Percentiles rank a stretch among this genome's conserved stretches.
phyloP scores from a whole-genome alignment of 169 alveolate species.

The Plasmodium vinckei region DNA sequence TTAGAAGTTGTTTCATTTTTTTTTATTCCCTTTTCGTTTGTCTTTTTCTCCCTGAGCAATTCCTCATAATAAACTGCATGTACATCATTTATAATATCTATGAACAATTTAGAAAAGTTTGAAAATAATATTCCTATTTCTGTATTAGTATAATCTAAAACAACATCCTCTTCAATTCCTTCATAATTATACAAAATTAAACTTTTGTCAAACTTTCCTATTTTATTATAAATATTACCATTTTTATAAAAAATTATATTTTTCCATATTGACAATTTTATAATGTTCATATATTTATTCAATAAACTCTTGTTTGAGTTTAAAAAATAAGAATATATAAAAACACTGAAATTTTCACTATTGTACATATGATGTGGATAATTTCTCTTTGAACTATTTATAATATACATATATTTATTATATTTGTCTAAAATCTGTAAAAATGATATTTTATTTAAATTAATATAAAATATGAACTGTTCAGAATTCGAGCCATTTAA shows the following conservation, averaged over 20 bases:
- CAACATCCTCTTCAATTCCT: not conserved
- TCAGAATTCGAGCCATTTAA: slow-evolving; percentile 47
- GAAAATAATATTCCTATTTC: slow-evolving; percentile 39
- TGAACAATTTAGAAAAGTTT: slow-evolving; percentile 7
- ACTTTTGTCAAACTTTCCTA: slow-evolving; percentile 26
- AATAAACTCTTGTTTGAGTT: slow-evolving; percentile 33
- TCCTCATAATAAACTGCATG: slow-evolving; percentile 14
- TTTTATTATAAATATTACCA: slow-evolving; percentile 17
- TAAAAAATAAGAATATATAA: slow-evolving; percentile 30
- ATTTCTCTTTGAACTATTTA: slow-evolving; percentile 36
- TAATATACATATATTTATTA: slow-evolving; percentile 36
- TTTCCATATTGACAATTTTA: slow-evolving; percentile 23
- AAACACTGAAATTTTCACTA: slow-evolving; percentile 9
- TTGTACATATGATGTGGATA: slow-evolving; percentile 58
- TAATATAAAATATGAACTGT: slow-evolving; percentile 44
- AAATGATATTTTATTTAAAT: slow-evolving; percentile 38
- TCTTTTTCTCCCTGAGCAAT: not conserved
- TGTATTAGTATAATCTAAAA: not conserved
- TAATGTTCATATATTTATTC: slow-evolving; percentile 27
- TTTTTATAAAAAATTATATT: slow-evolving; percentile 11
- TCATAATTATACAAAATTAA: slow-evolving; percentile 31
- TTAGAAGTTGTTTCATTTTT: too few species aligned
- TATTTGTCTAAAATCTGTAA: slow-evolving; percentile 44
- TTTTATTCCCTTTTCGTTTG: not conserved
- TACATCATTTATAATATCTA: slow-evolving; percentile 26